phyloP scores from a whole-genome alignment of 176 grass and related monocot genomes.

The Triticum timopheevii region DNA sequence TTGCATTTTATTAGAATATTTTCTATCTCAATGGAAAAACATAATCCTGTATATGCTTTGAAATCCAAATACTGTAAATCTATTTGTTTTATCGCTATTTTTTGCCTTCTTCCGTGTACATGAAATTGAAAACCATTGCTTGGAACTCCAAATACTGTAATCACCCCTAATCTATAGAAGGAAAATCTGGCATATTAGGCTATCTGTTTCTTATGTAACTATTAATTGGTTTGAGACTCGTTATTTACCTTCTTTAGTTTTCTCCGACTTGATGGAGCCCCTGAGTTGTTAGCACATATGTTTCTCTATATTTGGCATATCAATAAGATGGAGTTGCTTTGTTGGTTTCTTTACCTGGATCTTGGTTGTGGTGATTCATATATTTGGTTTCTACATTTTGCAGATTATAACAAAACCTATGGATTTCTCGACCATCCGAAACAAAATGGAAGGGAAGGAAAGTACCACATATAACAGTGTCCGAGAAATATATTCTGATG shows the following conservation, averaged over 20 bases:
- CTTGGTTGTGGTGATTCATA: constrained; percentile 2
- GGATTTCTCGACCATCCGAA: constrained; percentile 84
- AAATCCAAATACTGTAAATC: background rate
- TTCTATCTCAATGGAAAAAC: background rate
- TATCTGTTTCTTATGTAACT: background rate
- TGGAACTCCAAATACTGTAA: constrained; percentile 4
- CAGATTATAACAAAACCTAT: constrained; percentile 93
- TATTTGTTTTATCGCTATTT: background rate
- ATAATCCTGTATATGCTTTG: background rate
- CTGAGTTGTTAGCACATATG: background rate
- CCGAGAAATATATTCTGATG: constrained; percentile 87
- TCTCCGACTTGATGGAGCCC: background rate
- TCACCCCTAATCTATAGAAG: background rate
- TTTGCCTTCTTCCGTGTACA: background rate
- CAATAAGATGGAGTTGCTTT: background rate
- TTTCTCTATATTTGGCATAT: constrained; percentile 15
- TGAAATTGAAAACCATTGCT: background rate
- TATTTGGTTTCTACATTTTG: constrained; percentile 27
- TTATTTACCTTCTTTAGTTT: background rate
- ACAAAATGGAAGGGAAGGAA: constrained; percentile 85
- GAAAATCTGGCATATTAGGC: background rate
- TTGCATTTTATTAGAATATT: background rate
- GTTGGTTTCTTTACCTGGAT: background rate
- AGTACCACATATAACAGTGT: constrained; percentile 68
- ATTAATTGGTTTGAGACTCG: constrained; percentile 7